Evolutionary conservation across 2,329 filamentous ascomycete genomes (phyloP).

Genomic region (Aureobasidium zeae): DNA sequence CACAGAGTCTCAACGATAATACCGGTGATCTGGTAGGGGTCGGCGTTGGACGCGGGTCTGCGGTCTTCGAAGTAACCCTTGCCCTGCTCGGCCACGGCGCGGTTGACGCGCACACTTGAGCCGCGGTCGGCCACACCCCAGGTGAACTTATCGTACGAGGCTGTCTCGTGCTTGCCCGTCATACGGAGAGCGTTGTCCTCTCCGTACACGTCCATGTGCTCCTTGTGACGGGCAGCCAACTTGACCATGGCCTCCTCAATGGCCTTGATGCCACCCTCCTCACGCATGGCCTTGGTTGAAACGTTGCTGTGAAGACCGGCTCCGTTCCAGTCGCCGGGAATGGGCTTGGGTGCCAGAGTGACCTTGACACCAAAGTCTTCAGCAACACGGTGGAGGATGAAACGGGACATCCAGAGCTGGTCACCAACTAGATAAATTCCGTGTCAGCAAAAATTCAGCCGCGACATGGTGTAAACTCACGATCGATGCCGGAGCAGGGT

Average conservation of each 20-base stretch:
- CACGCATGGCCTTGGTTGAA: constrained; percentile 79
- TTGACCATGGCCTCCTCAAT: constrained; percentile 69
- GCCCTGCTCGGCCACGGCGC: constrained; percentile 73
- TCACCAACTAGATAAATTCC: constrained; percentile 69
- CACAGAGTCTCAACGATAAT: constrained; percentile 65
- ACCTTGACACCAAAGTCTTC: constrained; percentile 97
- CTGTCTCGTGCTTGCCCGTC: constrained; percentile 90
- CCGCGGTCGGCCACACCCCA: constrained; percentile 96
- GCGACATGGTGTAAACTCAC: too few species aligned
- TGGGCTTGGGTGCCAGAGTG: constrained; percentile 90
- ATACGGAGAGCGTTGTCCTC: constrained; percentile 93
- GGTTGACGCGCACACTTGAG: constrained; percentile 84
- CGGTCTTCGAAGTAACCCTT: constrained; percentile 84
- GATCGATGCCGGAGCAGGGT: constrained; percentile 75
- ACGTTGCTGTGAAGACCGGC: constrained; percentile 92
- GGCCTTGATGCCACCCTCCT: constrained; percentile 86
- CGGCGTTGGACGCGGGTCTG: constrained; percentile 66
- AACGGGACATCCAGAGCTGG: constrained; percentile 88
- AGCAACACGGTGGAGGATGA: constrained; percentile 80
- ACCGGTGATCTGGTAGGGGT: constrained; percentile 76
- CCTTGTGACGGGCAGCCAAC: constrained; percentile 40
- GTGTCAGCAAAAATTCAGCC: too few species aligned
- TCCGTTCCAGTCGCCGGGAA: constrained; percentile 94
- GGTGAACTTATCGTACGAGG: constrained; percentile 83
- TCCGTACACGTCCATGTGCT: constrained; percentile 78